Conservation (phyloP, 1,284 basidiomycete species). For the Rhizopogon parksii region DNA sequence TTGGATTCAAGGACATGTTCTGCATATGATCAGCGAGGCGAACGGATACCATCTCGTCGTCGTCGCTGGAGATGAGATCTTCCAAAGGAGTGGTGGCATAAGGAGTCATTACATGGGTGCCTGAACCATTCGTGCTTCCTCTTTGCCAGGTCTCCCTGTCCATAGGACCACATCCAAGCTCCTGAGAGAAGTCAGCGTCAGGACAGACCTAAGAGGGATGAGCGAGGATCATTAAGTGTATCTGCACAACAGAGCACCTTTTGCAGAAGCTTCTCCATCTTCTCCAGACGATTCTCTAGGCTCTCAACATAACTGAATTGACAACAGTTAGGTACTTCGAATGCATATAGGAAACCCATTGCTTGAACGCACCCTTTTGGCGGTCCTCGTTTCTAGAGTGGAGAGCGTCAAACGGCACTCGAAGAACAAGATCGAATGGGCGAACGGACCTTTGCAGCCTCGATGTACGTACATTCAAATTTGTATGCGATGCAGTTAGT, state of each 20-base stretch:
- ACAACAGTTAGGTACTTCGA: background rate
- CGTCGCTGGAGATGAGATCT: constrained; percentile 28
- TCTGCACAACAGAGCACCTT: constrained; percentile 32
- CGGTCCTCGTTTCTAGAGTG: constrained; percentile 66
- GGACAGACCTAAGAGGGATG: constrained; percentile 39
- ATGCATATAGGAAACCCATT: background rate
- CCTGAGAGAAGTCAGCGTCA: constrained; percentile 41
- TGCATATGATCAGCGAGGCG: constrained; percentile 19
- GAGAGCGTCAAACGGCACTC: background rate
- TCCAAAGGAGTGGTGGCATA: constrained; percentile 13
- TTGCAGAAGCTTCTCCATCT: constrained; percentile 63
- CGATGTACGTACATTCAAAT: constrained; percentile 72
- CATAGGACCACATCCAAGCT: constrained; percentile 32
- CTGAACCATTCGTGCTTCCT: constrained; percentile 19
- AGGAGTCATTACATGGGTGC: constrained; percentile 11
- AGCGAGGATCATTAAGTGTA: background rate
- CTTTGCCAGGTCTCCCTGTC: constrained; percentile 34
- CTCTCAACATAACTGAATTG: constrained; percentile 58
- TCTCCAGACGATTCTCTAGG: constrained; percentile 63
- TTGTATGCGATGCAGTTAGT: constrained; percentile 73
- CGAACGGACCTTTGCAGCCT: constrained; percentile 57
- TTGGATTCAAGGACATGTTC: constrained; percentile 22
- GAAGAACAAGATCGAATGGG: background rate
- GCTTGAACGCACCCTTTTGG: constrained; percentile 60
- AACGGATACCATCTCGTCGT: constrained; percentile 25